phyloP scores from a whole-genome alignment of 1,139 yeast species.

The Lodderomyces parapsilosis region DNA sequence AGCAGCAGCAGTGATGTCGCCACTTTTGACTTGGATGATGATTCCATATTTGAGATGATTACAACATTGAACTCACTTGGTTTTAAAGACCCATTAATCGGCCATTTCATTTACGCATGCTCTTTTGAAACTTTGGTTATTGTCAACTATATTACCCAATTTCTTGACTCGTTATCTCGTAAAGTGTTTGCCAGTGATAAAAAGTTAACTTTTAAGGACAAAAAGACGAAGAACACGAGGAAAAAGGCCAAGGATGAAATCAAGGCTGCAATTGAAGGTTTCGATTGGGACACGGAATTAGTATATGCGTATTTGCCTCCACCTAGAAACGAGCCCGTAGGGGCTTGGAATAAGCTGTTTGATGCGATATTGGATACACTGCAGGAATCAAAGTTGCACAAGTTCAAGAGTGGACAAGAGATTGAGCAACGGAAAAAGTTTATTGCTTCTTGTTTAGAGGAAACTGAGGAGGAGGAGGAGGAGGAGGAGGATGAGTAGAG shows the following conservation, averaged over 20 bases:
- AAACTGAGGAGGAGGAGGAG: not conserved
- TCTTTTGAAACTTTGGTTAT: slow-evolving; percentile 18
- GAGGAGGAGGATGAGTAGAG: not conserved
- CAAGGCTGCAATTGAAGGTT: not conserved
- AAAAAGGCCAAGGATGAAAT: not conserved
- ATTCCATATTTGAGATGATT: slow-evolving; percentile 14
- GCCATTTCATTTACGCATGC: slow-evolving; percentile 29
- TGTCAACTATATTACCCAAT: slow-evolving; percentile 2
- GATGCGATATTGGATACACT: slow-evolving; percentile 21
- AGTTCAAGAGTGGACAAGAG: slow-evolving; percentile 21
- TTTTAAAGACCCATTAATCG: slow-evolving; percentile 23
- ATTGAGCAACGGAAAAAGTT: slow-evolving; percentile 24
- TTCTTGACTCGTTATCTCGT: not conserved
- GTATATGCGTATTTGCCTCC: slow-evolving; percentile 2
- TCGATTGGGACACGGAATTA: not conserved
- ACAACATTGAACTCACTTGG: slow-evolving; percentile 22
- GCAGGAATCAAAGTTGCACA: slow-evolving; percentile 17
- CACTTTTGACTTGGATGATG: too few species aligned
- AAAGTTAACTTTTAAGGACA: not conserved
- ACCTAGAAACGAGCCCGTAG: slow-evolving; percentile 12
- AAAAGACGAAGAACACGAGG: not conserved
- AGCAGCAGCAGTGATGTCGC: too few species aligned
- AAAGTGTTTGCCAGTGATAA: too few species aligned
- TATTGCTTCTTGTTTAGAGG: slow-evolving; percentile 13
- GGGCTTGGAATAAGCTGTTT: slow-evolving; percentile 28